These are phyloP conservation scores for Isabelozyma rhagii DNA, from an alignment of 805 yeast species.

Conservation along the genomic window DNA sequence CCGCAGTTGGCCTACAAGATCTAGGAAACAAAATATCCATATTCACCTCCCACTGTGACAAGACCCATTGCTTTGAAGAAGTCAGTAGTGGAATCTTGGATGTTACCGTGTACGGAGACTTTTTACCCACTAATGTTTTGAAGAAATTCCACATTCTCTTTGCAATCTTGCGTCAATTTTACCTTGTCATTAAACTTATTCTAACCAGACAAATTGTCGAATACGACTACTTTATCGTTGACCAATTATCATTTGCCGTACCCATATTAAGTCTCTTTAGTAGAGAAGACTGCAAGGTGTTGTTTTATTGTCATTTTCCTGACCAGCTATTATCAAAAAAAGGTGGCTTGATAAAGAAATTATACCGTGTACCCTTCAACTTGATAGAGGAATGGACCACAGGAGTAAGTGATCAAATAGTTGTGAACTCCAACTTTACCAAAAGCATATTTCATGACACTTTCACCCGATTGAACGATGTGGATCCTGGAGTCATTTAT, in stretches of 20 bases:
- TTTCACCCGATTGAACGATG: constrained; percentile 40
- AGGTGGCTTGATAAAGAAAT: constrained; percentile 47
- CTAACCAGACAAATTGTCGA: constrained; percentile 43
- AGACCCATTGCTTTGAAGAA: constrained; percentile 87
- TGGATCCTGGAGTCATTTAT: constrained; percentile 58
- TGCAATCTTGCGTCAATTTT: constrained; percentile 81
- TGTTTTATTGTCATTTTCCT: constrained; percentile 96
- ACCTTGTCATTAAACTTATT: constrained; percentile 49
- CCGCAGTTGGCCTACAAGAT: constrained; percentile 81
- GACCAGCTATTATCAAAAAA: constrained; percentile 75
- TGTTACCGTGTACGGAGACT: constrained; percentile 79
- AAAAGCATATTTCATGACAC: constrained; percentile 62
- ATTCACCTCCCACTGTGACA: constrained; percentile 90
- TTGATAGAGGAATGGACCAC: constrained; percentile 79
- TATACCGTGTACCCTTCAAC: constrained; percentile 84
- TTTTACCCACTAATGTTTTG: constrained; percentile 65
- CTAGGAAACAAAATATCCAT: constrained; percentile 61
- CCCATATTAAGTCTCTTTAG: constrained; percentile 61
- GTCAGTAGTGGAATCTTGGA: constrained; percentile 55
- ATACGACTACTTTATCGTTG: constrained; percentile 77
- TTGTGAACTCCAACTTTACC: constrained; percentile 88
- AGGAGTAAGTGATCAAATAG: constrained; percentile 68
- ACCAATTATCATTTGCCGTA: constrained; percentile 81
- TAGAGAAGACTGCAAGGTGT: constrained; percentile 42
- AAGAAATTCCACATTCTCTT: constrained; percentile 76